Base-by-base conservation (phyloP, 1,139 yeast species). In the Yarrowia galli region DNA sequence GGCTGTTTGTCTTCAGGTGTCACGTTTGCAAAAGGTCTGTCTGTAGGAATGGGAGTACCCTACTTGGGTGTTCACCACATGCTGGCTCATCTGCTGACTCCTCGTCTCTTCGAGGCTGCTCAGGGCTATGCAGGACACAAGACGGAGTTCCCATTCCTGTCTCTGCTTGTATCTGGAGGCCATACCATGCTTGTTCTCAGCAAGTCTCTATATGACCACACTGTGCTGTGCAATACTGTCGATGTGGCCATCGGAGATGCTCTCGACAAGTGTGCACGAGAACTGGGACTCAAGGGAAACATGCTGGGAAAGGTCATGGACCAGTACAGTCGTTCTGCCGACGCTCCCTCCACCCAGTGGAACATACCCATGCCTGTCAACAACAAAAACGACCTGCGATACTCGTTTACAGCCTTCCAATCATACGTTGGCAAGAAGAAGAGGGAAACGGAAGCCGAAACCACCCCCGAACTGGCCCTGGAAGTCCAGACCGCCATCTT, bases 171-270 rank as follows among this genome's bases (percentile, higher is more conserved):
- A 20, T 89, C 96, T 73, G 99, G 99, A 0, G 99, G 99, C 0
- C 99, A 95, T 74, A 92, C 99, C 0, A 87, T 92, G 87, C 80
- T 93, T 42, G 97, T 95, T 0, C 80, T 86, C 9, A 89, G 93
- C 72, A 79, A 78, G 48, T 80, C 89, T 15, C 73, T 91, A 1
- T 72, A 82, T 0, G 83, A 88, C 2, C 99, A 95, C 78, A 87
- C 86, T 69, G 84, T 95, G 1, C 74, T 96, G 7, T 86, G 89
- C 13, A 84, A 92, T 73, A 90, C 97, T 0, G 79, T 86, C 36
- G 99, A 95, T 75, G 91, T 92, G 35, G 98, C 99, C 0, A 89
- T 90, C 6, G 99, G 99, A 0, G 98, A 95, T 76, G 89, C 97
- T 0, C 79, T 95, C 28, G 99, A 95, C 77, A 93, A 95, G 77